phyloP scores from a whole-genome alignment of 345 rosid species.

The Ricinus communis region DNA sequence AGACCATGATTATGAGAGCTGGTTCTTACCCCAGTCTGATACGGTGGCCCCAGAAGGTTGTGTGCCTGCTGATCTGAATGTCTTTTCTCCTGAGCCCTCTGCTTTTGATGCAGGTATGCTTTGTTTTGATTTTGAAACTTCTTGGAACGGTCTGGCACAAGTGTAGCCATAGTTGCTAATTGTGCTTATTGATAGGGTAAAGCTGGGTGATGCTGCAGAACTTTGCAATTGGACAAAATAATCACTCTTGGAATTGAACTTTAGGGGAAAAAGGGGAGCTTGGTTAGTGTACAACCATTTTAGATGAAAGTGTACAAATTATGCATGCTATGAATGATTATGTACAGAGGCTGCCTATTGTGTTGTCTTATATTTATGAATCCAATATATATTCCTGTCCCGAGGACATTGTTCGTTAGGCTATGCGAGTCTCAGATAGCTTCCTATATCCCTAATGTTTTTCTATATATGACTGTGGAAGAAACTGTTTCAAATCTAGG shows the following conservation, averaged over 20 bases:
- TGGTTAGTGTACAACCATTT: conserved; percentile 13
- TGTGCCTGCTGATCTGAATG: conserved; percentile 17
- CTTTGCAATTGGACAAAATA: conserved; percentile 5
- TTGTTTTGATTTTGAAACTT: conserved; percentile 40
- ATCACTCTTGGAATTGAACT: conserved; percentile 8
- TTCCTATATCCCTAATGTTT: no score
- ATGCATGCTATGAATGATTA: conserved; percentile 13
- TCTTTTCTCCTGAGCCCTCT: conserved; percentile 25
- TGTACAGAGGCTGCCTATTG: conserved; percentile 26
- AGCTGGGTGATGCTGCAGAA: not conserved
- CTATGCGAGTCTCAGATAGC: no score
- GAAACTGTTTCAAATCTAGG: no score
- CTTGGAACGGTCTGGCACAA: conserved; percentile 35
- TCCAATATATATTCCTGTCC: not conserved
- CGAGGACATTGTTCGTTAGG: no score
- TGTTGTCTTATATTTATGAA: not conserved
- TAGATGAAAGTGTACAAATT: conserved; percentile 23
- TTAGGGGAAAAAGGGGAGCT: conserved; percentile 12
- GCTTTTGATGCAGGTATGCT: conserved; percentile 38
- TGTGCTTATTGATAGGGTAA: conserved; percentile 17
- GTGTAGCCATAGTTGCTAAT: conserved; percentile 18
- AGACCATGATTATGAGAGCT: conserved; percentile 26
- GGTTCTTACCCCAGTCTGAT: conserved; percentile 20
- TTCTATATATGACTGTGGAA: no score
- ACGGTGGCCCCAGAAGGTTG: conserved; percentile 21